phyloP scores from a whole-genome alignment of 2,329 filamentous ascomycete genomes.

The Dothiorella sarmentorum region DNA sequence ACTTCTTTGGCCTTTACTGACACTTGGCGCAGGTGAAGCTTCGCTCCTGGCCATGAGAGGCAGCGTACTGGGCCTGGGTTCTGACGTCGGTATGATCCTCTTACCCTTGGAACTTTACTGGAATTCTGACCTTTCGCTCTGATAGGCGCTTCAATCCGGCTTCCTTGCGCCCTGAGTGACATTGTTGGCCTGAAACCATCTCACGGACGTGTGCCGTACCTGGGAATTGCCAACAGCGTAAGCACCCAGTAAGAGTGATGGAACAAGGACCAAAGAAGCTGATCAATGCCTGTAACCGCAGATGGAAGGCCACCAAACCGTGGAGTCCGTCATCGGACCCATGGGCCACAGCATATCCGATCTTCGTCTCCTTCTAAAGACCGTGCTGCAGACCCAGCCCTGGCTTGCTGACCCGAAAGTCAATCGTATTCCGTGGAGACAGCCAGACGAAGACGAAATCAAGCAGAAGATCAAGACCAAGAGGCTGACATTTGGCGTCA shows the following conservation, averaged over 20 bases:
- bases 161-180: slow-evolving; percentile 22
- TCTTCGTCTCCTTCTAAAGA: slow-evolving; percentile 48
- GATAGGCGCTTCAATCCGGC: too few relatives aligned
- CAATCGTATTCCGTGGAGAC: slow-evolving; percentile 61
- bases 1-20: too few relatives aligned
- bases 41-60: slow-evolving; percentile 26
- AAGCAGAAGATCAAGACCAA: slow-evolving; percentile 56
- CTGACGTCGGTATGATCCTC: slow-evolving; percentile 26
- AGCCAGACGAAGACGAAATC: slow-evolving; percentile 42
- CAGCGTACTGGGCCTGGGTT: slow-evolving; percentile 25
- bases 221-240: slow-evolving; percentile 21
- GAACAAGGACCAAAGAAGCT: too few relatives aligned
- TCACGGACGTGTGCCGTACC: slow-evolving; percentile 16
- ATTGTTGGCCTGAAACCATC: slow-evolving; percentile 21
- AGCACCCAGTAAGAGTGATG: too few relatives aligned
- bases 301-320: slow-evolving; percentile 22
- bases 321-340: slow-evolving; percentile 19
- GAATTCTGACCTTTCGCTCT: too few relatives aligned
- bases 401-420: slow-evolving; percentile 67
- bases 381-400: slow-evolving; percentile 40
- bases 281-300: too few relatives aligned
- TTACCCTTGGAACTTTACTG: too few relatives aligned
- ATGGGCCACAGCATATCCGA: slow-evolving; percentile 48
- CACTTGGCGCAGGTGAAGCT: too few relatives aligned
- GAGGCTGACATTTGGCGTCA: slow-evolving; percentile 23